These are phyloP conservation scores for Prorocentrum cordatum DNA, from an alignment of 169 alveolate species.

Conservation along the genomic window DNA sequence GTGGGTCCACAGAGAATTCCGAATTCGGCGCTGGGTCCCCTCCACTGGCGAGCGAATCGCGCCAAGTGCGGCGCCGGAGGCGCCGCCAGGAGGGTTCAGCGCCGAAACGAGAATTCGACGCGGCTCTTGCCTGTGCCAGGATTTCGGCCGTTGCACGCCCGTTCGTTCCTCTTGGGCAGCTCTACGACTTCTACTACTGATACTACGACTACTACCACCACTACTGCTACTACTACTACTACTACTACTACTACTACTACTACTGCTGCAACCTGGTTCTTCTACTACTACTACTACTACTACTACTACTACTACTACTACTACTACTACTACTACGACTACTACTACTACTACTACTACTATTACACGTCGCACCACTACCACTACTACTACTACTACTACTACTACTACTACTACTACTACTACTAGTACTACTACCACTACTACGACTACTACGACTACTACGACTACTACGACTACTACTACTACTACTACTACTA, in stretches of 20 bases:
- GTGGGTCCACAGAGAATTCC: too few species aligned
- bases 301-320: neutral
- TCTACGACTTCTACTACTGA: neutral
- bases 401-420: neutral
- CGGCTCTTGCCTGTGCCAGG: too few species aligned
- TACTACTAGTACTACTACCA: neutral
- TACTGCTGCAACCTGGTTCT: neutral
- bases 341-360: neutral
- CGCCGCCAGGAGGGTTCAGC: too few species aligned
- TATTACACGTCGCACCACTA: neutral
- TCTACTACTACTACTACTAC: neutral
- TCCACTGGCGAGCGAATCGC: too few species aligned
- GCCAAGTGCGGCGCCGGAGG: too few species aligned
- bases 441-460: neutral
- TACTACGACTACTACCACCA: neutral
- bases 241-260: conserved; percentile 7
- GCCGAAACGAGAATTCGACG: too few species aligned
- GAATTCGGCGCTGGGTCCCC: too few species aligned
- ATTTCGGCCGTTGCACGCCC: too few species aligned
- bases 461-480: neutral
- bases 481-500: conserved; percentile 4
- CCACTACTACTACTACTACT: neutral
- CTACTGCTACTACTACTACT: conserved; percentile 1
- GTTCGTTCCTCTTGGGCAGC: too few species aligned
- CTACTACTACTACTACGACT: neutral